Percentiles rank a stretch among this genome's conserved stretches.
These are phyloP conservation scores for Scalesia atractyloides DNA, from an alignment of 129 eudicot species.

Conservation along the genomic window DNA sequence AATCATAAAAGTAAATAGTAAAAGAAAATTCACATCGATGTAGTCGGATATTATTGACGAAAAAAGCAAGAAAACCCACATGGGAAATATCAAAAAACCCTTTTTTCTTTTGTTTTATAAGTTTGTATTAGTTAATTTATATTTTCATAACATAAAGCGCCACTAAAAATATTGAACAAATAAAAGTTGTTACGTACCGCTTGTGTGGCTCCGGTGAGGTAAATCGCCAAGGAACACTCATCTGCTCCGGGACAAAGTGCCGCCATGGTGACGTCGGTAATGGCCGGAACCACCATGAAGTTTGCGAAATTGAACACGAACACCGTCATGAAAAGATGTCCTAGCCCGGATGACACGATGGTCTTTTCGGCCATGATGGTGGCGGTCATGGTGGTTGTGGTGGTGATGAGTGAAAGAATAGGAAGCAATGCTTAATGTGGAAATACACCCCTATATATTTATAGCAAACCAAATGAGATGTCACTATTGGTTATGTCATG, in stretches of 20 bases:
- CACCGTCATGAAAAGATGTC: conserved; percentile 61
- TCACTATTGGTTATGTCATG: conserved; percentile 27
- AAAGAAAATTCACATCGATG: neutral
- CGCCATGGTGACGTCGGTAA: conserved; percentile 61
- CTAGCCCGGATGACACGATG: conserved; percentile 36
- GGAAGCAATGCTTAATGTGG: conserved; percentile 39
- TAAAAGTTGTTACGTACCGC: conserved; percentile 4
- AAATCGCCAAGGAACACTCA: conserved; percentile 64
- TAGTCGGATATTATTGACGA: conserved; percentile 22
- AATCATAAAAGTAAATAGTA: neutral
- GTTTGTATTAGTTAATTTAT: conserved; percentile 3
- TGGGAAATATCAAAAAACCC: neutral
- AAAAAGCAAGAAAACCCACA: conserved; percentile 22
- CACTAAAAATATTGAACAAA: neutral
- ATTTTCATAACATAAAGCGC: conserved; percentile 18
- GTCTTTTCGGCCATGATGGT: conserved; percentile 32
- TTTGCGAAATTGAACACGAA: conserved; percentile 52
- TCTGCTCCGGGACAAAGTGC: conserved; percentile 70
- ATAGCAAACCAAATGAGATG: conserved; percentile 18
- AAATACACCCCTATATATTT: conserved; percentile 16
- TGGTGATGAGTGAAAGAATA: neutral
- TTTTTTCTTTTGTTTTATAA: neutral
- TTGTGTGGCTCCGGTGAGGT: conserved; percentile 55
- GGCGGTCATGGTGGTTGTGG: conserved; percentile 13
- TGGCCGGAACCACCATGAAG: conserved; percentile 69